These are phyloP conservation scores for Neoboletus magnificus DNA, from an alignment of 768 basidiomycete species.

Conservation along the genomic window DNA sequence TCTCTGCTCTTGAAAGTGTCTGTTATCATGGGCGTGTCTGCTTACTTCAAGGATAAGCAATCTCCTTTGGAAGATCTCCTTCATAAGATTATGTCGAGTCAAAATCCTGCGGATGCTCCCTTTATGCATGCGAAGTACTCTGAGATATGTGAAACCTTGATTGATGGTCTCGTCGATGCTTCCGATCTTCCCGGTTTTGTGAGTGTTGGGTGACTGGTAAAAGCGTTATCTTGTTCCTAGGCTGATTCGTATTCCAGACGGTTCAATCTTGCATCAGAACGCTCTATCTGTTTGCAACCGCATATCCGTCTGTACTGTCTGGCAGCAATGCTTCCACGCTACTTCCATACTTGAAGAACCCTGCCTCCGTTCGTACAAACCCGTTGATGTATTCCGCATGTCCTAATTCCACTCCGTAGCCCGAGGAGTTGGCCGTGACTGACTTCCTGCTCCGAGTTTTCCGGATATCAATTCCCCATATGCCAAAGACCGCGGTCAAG, in stretches of 20 bases:
- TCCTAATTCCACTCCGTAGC: slow-evolving; percentile 37
- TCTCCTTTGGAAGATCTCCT: slow-evolving; percentile 83
- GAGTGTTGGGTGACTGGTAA: slow-evolving; percentile 27
- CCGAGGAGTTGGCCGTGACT: slow-evolving; percentile 78
- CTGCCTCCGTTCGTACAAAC: slow-evolving; percentile 57
- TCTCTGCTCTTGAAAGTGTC: slow-evolving; percentile 62
- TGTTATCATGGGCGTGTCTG: slow-evolving; percentile 83
- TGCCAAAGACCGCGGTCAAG: slow-evolving; percentile 86
- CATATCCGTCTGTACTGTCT: slow-evolving; percentile 83
- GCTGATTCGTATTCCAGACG: slow-evolving; percentile 44
- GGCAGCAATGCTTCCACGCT: slow-evolving; percentile 80
- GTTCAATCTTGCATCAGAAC: slow-evolving; percentile 83
- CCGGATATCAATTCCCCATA: slow-evolving; percentile 74
- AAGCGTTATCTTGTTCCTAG: background rate
- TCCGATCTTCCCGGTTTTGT: slow-evolving; percentile 77
- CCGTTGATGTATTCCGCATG: background rate
- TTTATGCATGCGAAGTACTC: slow-evolving; percentile 65
- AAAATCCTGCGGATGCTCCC: slow-evolving; percentile 52
- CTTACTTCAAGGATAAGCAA: slow-evolving; percentile 78
- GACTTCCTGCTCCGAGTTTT: slow-evolving; percentile 91
- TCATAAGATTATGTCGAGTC: slow-evolving; percentile 75
- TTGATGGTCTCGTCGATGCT: slow-evolving; percentile 87
- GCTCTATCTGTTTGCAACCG: slow-evolving; percentile 76
- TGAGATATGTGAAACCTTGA: slow-evolving; percentile 80
- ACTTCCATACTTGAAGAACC: slow-evolving; percentile 86